Conservation (phyloP, 2,329 filamentous ascomycete species). For the Fusarium pseudocircinatum region DNA sequence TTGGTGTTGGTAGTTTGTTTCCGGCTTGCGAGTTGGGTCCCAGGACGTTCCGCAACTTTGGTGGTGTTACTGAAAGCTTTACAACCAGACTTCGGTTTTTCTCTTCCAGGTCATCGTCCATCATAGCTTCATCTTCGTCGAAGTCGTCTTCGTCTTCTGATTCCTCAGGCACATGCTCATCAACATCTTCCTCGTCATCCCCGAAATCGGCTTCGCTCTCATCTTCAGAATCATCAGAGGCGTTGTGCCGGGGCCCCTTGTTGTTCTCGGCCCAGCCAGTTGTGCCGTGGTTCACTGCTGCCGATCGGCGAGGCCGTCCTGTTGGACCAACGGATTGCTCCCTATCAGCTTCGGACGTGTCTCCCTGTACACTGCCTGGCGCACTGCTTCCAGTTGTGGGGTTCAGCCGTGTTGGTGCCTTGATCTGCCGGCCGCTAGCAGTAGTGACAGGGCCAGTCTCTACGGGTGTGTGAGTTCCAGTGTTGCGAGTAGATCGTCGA, state of each 20-base stretch:
- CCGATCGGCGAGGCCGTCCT: slow-evolving; percentile 62
- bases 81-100: slow-evolving; percentile 74
- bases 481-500: slow-evolving; percentile 78
- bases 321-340: slow-evolving; percentile 54
- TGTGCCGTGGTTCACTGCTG: slow-evolving; percentile 59
- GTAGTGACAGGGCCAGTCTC: slow-evolving; percentile 75
- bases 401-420: slow-evolving; percentile 72
- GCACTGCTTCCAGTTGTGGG: slow-evolving; percentile 65
- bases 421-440: slow-evolving; percentile 86
- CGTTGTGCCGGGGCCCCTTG: slow-evolving; percentile 48
- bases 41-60: slow-evolving; percentile 49
- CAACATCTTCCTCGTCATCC: slow-evolving; percentile 77
- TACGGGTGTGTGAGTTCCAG: slow-evolving; percentile 75
- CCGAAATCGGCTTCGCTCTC: slow-evolving; percentile 80
- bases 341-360: slow-evolving; percentile 52
- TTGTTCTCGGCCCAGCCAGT: slow-evolving; percentile 57
- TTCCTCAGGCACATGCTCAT: slow-evolving; percentile 71
- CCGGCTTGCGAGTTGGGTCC: slow-evolving; percentile 33
- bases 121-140: slow-evolving; percentile 66
- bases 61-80: slow-evolving; percentile 69
- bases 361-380: slow-evolving; percentile 57
- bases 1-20: slow-evolving; percentile 37
- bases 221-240: slow-evolving; percentile 69
- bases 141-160: slow-evolving; percentile 68
- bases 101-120: slow-evolving; percentile 62